These are phyloP conservation scores for Linum lewisii DNA, from an alignment of 345 rosid genomes.

Conservation along the genomic window DNA sequence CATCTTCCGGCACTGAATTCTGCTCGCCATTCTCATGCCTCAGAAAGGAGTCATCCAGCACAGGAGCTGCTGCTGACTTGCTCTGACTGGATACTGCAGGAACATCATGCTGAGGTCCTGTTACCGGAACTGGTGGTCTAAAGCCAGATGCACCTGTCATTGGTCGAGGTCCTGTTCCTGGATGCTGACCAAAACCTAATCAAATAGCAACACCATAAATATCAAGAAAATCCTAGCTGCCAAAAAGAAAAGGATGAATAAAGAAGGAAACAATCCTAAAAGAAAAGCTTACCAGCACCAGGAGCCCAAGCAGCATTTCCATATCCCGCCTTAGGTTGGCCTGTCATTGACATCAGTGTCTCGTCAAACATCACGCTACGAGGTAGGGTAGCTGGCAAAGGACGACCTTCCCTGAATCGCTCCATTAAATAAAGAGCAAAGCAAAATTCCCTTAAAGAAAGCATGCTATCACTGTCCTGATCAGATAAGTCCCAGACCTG, in stretches of 20 bases:
- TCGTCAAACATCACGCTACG: slow-evolving; percentile 77
- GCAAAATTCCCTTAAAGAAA: slow-evolving; percentile 95
- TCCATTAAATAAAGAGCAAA: slow-evolving; percentile 95
- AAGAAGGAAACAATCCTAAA: slow-evolving; percentile 11
- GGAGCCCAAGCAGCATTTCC: slow-evolving; percentile 76
- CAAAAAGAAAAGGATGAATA: slow-evolving; percentile 14
- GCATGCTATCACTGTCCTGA: slow-evolving; percentile 98
- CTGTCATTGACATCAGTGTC: slow-evolving; percentile 72
- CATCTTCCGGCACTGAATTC: slow-evolving; percentile 33
- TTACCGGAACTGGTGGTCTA: slow-evolving; percentile 56
- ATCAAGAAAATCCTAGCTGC: slow-evolving; percentile 16
- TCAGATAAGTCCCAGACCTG: slow-evolving; percentile 98
- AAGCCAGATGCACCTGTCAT: slow-evolving; percentile 34
- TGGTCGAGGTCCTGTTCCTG: slow-evolving; percentile 44
- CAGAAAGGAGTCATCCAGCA: slow-evolving; percentile 48
- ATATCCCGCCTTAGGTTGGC: slow-evolving; percentile 52
- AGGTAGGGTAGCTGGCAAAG: slow-evolving; percentile 79
- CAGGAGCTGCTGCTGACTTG: slow-evolving; percentile 39
- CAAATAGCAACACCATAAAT: slow-evolving; percentile 6
- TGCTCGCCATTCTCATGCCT: slow-evolving; percentile 39
- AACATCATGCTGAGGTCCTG: slow-evolving; percentile 35
- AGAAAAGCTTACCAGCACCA: slow-evolving; percentile 41
- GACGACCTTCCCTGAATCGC: slow-evolving; percentile 84
- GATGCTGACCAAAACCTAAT: slow-evolving; percentile 67
- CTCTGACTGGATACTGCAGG: slow-evolving; percentile 38